Percentiles rank a stretch among this genome's conserved stretches.
Conservation (phyloP, 345 rosid species). For the Clausena lansium region DNA sequence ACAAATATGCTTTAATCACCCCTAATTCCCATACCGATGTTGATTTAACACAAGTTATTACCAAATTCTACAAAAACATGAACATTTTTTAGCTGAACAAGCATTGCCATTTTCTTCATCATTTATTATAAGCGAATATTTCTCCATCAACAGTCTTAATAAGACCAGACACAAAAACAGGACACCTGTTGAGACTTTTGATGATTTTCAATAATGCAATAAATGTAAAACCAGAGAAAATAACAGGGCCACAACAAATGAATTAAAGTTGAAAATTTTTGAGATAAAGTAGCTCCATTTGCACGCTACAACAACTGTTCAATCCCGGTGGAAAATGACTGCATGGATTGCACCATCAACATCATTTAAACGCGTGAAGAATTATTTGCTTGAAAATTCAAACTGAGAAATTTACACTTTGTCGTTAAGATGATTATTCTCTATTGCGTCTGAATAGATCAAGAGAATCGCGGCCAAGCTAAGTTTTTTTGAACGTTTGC, state of each 20-base stretch:
- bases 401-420: neutral
- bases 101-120: neutral
- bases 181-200: neutral
- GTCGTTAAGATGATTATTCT: too few species aligned
- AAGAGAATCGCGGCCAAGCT: too few species aligned
- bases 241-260: neutral
- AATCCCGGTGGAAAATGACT: neutral
- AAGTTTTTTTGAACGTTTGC: too few species aligned
- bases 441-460: too few species aligned
- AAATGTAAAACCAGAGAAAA: neutral
- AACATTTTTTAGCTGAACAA: neutral
- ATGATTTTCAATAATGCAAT: neutral
- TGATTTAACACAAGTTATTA: neutral
- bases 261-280: neutral
- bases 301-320: constrained; percentile 8
- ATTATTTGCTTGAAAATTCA: neutral
- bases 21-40: too few species aligned
- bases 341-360: constrained; percentile 19
- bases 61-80: neutral
- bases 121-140: neutral
- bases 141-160: neutral
- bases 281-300: constrained; percentile 3
- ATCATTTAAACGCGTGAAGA: constrained; percentile 15
- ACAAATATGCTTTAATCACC: too few species aligned
- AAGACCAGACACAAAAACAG: neutral